Base-by-base conservation (phyloP, 495 filamentous ascomycete genomes). In the Bathelium albidoporum region DNA sequence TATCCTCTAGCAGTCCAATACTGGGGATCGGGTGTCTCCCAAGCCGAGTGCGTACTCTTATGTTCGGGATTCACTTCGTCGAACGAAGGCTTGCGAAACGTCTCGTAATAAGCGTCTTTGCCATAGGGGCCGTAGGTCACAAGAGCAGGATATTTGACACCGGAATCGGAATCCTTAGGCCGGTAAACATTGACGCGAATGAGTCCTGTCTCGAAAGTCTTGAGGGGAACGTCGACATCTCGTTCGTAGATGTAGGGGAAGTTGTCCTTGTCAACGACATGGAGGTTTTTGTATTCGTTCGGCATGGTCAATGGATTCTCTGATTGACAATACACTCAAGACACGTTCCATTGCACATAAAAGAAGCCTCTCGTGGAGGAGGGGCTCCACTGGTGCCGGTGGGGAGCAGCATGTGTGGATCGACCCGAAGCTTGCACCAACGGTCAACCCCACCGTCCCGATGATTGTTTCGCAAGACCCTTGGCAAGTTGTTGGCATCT, bases 121-220 rank as follows among this genome's bases (percentile, higher is more conserved):
- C 85, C 86, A 66, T 89, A 89, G 1, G 86, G 85, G 0, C 81
- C 81, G 66, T 83, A 83, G 5, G 82, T 84, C 2, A 82, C 75
- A 0, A 85, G 68, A 0, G 82, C 81, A 1, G 82, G 82, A 45
- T 70, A 71, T 59, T 70, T 76, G 5, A 9, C 24, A 20, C 49
- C 49, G 20, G 49, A 28, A 43, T 69, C 62, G 10, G 59, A 62
- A 14, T 61, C 58, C 43, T 71, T 73, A 31, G 70, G 74, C 0
- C 70, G 67, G 59, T 72, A 75, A 1, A 73, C 65, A 68, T 74
- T 74, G 60, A 59, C 65, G 16, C 70, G 72, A 20, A 71, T 59
- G 16, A 69, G 52, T 7, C 67, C 66, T 9, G 65, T 29, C 29
- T 39, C 34, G 16, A 61, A 67, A 7, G 36, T 39, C 64, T 72